Base-by-base conservation (phyloP, 2,329 filamentous ascomycete species). In the Niveomyces coronatus region DNA sequence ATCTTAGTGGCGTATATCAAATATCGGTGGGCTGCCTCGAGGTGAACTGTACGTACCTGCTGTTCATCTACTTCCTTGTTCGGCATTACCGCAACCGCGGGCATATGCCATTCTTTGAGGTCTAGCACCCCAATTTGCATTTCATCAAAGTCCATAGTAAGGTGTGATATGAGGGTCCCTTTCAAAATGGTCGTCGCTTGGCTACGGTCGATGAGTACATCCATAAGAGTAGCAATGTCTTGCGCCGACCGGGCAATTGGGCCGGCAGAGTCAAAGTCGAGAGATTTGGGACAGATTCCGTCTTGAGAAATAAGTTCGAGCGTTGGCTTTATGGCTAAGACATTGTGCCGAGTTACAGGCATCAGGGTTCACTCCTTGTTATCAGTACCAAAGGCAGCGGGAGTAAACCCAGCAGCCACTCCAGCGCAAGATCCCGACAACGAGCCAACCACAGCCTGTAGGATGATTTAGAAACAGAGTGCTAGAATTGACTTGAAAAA, bases 381-480 rank as follows among this genome's bases (percentile, higher is more conserved):
- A 19, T 32, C 31, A 14, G 31, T 32, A 13, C 31, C 18, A 7
- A 32, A 19, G 19, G 31, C 31, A 14, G 18, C 11, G 9, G 31
- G 31, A 8, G 31, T n/a, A n/a, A 22, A 32, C 11, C 31, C 18
- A 7, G 31, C 18, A 32, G 31, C 31, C 5, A 32, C 31, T 4
- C 31, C 31, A 22, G 31, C 18, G 31, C 18, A 32, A 6, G 31
- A 32, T 32, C 31, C 31, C 22, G 18, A 32, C 31, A 19, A 32
- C 13, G 18, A 32, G 19, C 31, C 31, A 23, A 17, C 18, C 7
- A 32, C 18, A 4, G 31, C 31, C 31, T 32, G 8, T 10, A 10
- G 31, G 22, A 32, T 14, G 31, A 9, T 17, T 32, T 22, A 32
- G 18, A 17, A 9, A 19, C 13, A n/a, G n/a, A n/a, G n/a, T n/a